A percentile compares a stretch with the other conserved stretches of the same genome.
Conservation (phyloP, 1,284 basidiomycete species). For the Tilletia horrida region DNA sequence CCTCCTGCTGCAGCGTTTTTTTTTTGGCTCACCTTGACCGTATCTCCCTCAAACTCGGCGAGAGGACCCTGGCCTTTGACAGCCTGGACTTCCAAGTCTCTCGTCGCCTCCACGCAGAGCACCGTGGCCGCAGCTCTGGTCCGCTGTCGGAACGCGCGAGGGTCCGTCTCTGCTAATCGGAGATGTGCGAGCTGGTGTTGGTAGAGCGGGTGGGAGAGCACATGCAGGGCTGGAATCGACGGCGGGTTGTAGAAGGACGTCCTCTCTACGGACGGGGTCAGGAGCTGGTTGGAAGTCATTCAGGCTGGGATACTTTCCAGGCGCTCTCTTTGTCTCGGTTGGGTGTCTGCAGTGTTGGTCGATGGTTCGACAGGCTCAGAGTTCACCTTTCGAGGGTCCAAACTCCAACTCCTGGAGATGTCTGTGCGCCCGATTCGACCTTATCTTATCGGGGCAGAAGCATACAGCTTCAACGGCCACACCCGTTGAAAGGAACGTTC, state of each 20-base stretch:
- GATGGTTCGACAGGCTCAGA: no score
- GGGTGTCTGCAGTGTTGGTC: no score
- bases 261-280: neutral
- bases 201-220: slow-evolving; percentile 42
- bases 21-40: slow-evolving; percentile 25
- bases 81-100: slow-evolving; percentile 27
- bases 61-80: slow-evolving; percentile 44
- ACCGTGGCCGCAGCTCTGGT: slow-evolving; percentile 37
- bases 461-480: no score
- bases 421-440: neutral
- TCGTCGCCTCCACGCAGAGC: slow-evolving; percentile 39
- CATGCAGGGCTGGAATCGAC: slow-evolving; percentile 22
- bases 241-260: neutral
- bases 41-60: slow-evolving; percentile 37
- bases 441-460: no score
- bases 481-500: no score
- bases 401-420: neutral
- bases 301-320: neutral
- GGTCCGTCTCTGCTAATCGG: slow-evolving; percentile 36
- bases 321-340: no score
- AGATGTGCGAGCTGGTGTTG: slow-evolving; percentile 40
- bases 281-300: slow-evolving; percentile 1
- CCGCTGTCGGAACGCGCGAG: slow-evolving; percentile 36
- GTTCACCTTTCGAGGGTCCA: neutral
- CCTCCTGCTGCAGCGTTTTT: no score